Conservation (phyloP, 345 rosid species). For the Noccaea caerulescens region DNA sequence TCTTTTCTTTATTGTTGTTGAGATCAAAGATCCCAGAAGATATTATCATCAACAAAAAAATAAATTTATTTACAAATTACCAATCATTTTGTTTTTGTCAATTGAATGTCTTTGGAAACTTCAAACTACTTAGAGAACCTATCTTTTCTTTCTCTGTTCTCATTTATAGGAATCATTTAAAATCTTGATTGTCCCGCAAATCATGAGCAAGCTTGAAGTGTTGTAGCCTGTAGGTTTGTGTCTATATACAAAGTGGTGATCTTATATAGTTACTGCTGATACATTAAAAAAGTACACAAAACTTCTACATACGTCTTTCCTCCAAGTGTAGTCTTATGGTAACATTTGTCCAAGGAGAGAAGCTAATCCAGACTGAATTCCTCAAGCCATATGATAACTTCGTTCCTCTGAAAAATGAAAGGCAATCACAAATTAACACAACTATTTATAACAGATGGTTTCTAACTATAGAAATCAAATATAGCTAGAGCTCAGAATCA, state of each 20-base stretch:
- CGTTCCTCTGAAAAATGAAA: constrained; percentile 59
- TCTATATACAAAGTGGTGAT: constrained; percentile 21
- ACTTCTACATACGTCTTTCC: constrained; percentile 1
- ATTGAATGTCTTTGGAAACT: no score
- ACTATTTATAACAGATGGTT: neutral
- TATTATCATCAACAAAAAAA: neutral
- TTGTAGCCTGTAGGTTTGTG: neutral
- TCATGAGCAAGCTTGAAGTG: neutral
- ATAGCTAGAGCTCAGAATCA: neutral
- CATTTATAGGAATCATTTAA: no score
- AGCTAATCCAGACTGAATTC: constrained; percentile 50
- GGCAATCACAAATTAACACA: neutral
- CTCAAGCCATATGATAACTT: constrained; percentile 75
- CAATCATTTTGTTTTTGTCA: no score
- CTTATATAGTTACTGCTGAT: neutral
- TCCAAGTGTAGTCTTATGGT: neutral
- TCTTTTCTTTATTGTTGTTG: neutral
- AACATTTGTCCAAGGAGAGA: constrained; percentile 5
- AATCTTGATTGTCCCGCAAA: neutral
- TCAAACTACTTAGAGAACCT: no score
- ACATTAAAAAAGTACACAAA: neutral
- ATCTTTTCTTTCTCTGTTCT: no score
- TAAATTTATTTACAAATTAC: no score
- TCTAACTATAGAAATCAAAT: constrained; percentile 13
- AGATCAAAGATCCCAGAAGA: neutral